Conservation (phyloP, 257 asterid species). For the Solanum paucissectum region DNA sequence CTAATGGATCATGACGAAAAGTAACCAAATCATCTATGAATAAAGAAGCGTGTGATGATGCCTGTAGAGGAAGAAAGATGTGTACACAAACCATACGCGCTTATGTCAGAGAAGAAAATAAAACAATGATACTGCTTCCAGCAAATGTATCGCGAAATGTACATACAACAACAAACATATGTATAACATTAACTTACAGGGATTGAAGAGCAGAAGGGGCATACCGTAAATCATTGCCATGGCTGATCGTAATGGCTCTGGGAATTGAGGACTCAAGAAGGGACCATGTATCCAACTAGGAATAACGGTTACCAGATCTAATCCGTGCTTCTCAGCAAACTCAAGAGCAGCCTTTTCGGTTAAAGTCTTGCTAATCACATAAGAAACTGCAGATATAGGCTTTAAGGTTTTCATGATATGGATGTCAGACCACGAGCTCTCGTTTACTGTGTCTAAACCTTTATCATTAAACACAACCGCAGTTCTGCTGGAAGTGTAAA, state of each 20-base stretch:
- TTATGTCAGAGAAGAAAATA: not conserved
- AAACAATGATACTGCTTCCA: not conserved
- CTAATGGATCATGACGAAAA: not conserved
- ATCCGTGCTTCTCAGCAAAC: constrained; percentile 29
- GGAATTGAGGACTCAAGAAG: constrained; percentile 32
- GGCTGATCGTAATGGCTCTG: constrained; percentile 14
- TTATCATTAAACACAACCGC: constrained; percentile 7
- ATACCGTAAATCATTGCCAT: not conserved
- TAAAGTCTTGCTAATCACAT: constrained; percentile 39
- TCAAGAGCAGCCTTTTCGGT: constrained; percentile 46
- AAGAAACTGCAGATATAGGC: constrained; percentile 10
- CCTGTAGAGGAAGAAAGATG: not conserved
- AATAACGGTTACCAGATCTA: constrained; percentile 36
- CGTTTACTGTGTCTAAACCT: constrained; percentile 12
- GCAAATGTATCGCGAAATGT: not conserved
- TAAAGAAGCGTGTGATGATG: not conserved
- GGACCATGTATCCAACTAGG: constrained; percentile 58
- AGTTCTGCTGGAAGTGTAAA: constrained; percentile 41
- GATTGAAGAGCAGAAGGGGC: not conserved
- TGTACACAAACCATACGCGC: not conserved
- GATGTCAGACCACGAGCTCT: constrained; percentile 31
- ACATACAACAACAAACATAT: not conserved
- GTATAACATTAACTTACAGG: not conserved
- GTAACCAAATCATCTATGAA: not conserved
- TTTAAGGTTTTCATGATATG: not conserved